Conservation (phyloP, 2,329 filamentous ascomycete species). For the Allantophomopsis lycopodina region DNA sequence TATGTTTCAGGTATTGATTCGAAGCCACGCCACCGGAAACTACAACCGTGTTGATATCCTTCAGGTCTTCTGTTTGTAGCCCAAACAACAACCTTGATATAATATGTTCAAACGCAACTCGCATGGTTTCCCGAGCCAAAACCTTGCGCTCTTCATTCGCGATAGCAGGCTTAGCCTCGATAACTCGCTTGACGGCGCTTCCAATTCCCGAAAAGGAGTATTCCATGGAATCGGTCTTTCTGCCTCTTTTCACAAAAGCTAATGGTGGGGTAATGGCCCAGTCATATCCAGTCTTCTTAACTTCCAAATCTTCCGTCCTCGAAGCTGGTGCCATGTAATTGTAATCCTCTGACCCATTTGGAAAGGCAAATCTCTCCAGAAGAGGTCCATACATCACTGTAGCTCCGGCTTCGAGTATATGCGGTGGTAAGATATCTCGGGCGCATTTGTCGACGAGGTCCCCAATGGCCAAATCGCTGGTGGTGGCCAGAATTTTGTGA, state of each 20-base stretch:
- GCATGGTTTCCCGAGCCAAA: slow-evolving; percentile 64
- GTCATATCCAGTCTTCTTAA: slow-evolving; percentile 31
- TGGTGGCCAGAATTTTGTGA: slow-evolving; percentile 61
- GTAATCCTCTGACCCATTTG: slow-evolving; percentile 23
- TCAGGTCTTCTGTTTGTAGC: slow-evolving; percentile 27
- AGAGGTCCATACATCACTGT: slow-evolving; percentile 69
- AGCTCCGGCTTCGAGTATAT: slow-evolving; percentile 35
- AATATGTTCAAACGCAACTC: slow-evolving; percentile 77
- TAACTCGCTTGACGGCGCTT: slow-evolving; percentile 46
- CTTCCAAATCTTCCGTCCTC: slow-evolving; percentile 42
- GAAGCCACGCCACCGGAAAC: slow-evolving; percentile 85
- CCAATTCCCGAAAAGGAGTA: slow-evolving; percentile 68
- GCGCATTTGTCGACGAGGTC: slow-evolving; percentile 83
- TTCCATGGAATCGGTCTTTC: slow-evolving; percentile 30
- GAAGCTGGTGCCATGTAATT: slow-evolving; percentile 33
- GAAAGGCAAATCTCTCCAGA: slow-evolving; percentile 71
- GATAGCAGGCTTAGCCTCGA: slow-evolving; percentile 28
- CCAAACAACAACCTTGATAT: slow-evolving; percentile 60
- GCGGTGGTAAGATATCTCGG: slow-evolving; percentile 55
- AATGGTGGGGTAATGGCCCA: slow-evolving; percentile 64
- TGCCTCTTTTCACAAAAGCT: slow-evolving; percentile 26
- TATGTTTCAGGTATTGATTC: slow-evolving; percentile 63
- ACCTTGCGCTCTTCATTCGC: slow-evolving; percentile 45
- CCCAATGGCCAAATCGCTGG: slow-evolving; percentile 74
- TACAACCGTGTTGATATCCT: slow-evolving; percentile 47